Conservation (phyloP, 1,139 yeast genomes). For the Magnusiomyces tetraspermus region DNA sequence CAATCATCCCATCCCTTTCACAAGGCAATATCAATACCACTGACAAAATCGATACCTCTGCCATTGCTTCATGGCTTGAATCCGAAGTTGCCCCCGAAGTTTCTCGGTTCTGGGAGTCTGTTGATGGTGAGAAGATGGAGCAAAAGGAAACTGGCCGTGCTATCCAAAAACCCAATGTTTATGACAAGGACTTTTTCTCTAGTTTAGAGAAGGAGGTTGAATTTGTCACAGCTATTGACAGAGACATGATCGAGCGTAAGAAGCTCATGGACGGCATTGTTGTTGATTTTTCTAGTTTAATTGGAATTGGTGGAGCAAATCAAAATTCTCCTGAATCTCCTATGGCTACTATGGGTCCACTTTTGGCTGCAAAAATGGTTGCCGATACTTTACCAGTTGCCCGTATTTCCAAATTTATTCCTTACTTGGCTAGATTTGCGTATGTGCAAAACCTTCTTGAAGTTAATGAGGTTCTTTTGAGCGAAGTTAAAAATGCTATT, state of each 20-base stretch:
- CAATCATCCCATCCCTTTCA: background rate
- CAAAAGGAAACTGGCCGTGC: background rate
- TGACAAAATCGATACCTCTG: background rate
- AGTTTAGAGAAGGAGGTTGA: background rate
- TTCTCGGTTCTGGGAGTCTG: background rate
- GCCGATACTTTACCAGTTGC: conserved; percentile 4
- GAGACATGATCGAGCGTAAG: conserved; percentile 1
- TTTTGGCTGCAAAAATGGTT: conserved; percentile 4
- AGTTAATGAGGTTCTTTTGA: background rate
- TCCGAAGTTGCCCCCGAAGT: background rate
- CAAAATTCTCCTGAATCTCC: background rate
- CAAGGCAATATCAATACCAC: background rate
- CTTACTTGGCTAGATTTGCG: background rate
- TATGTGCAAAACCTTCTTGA: background rate
- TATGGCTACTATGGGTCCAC: conserved; percentile 6
- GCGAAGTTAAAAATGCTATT: background rate
- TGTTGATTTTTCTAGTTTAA: conserved; percentile 1
- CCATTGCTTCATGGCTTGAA: background rate
- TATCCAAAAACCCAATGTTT: background rate
- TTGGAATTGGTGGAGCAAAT: background rate
- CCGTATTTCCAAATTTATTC: conserved; percentile 1
- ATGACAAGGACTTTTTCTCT: background rate
- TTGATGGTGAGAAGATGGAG: background rate
- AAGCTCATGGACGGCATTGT: conserved; percentile 4
- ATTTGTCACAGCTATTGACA: background rate